Conservation (phyloP, 495 filamentous ascomycete genomes). For the Penicillium angulare region DNA sequence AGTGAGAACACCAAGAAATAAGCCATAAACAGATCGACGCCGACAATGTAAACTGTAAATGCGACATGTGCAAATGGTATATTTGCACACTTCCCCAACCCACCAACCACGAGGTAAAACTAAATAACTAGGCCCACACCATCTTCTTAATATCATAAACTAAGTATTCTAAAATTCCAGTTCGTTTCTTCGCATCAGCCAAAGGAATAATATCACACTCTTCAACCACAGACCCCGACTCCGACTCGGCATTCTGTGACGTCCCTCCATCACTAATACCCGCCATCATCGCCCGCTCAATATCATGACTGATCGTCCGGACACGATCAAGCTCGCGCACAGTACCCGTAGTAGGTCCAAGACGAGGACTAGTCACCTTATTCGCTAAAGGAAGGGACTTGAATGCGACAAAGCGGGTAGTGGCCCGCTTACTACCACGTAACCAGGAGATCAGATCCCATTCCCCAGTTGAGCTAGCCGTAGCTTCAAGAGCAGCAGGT, state of each 20-base stretch:
- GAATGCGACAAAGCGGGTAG: constrained; percentile 54
- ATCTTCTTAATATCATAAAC: constrained; percentile 86
- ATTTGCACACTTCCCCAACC: not conserved
- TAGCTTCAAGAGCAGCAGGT: constrained; percentile 28
- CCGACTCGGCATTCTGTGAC: too few species aligned
- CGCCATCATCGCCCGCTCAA: constrained; percentile 44
- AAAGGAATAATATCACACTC: constrained; percentile 76
- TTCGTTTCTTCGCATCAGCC: constrained; percentile 82
- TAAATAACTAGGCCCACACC: constrained; percentile 83
- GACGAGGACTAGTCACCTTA: constrained; percentile 34
- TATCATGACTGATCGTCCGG: constrained; percentile 64
- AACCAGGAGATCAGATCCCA: constrained; percentile 46
- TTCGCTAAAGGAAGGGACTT: constrained; percentile 43
- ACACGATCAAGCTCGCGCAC: constrained; percentile 70
- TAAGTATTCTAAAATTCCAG: constrained; percentile 79
- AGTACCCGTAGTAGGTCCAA: constrained; percentile 17
- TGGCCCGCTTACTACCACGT: constrained; percentile 31
- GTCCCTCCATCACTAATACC: constrained; percentile 24
- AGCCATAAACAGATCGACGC: too few species aligned
- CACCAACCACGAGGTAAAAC: too few species aligned
- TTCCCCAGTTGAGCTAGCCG: constrained; percentile 23
- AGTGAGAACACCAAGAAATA: too few species aligned
- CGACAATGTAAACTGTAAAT: not conserved
- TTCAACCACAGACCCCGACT: constrained; percentile 48
- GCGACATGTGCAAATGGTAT: not conserved